Conservation (phyloP, 2,329 filamentous ascomycete species). For the Thielaviopsis populi region DNA sequence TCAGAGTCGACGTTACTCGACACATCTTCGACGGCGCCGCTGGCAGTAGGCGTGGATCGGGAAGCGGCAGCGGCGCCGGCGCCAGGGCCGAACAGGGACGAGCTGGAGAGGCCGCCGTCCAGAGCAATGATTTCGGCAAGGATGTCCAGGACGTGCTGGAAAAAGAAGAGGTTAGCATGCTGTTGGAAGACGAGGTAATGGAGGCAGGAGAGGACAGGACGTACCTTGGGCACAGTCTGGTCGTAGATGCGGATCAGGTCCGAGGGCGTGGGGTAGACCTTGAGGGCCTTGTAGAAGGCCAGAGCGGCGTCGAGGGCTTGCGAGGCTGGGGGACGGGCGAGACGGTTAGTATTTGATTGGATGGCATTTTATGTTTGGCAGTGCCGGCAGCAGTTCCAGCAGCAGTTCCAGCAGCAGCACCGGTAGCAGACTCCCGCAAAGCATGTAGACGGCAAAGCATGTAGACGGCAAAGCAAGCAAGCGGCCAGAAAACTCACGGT, state of each 20-base stretch:
- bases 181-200: neutral
- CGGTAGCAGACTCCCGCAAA: neutral
- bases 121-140: conserved; percentile 96
- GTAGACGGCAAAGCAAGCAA: neutral
- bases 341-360: neutral
- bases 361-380: no score
- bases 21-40: conserved; percentile 40
- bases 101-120: conserved; percentile 53
- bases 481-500: conserved; percentile 57
- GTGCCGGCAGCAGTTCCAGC: neutral
- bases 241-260: conserved; percentile 96
- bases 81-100: conserved; percentile 29
- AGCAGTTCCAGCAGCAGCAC: neutral
- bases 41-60: conserved; percentile 23
- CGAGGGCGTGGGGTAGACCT: conserved; percentile 88
- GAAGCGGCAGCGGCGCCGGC: conserved; percentile 17
- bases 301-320: conserved; percentile 70
- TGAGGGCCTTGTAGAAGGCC: conserved; percentile 95
- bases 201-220: conserved; percentile 4
- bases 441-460: no score
- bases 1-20: conserved; percentile 19
- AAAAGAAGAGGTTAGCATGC: neutral
- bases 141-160: conserved; percentile 77
- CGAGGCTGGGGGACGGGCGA: conserved; percentile 35
- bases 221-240: conserved; percentile 90